Percentiles rank a stretch among this genome's conserved stretches.
Evolutionary conservation across 192 early-diverging fungal genomes (phyloP).

Genomic region (Dissophora ornata): DNA sequence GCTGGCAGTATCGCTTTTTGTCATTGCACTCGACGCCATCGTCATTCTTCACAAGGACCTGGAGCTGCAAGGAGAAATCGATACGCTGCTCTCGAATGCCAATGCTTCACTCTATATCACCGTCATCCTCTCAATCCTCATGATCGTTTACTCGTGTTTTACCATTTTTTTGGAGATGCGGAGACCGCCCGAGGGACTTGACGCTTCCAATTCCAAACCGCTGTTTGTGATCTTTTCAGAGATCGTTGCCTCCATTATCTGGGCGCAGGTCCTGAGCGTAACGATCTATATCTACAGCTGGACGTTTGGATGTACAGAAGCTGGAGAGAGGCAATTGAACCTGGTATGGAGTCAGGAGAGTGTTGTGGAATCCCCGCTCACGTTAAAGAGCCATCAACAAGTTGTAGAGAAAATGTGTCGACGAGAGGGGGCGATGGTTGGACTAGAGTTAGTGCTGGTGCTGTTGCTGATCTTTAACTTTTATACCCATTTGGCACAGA

Average conservation of each 20-base stretch:
- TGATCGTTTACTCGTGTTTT: constrained; percentile 31
- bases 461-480: constrained; percentile 46
- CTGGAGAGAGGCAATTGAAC: not conserved
- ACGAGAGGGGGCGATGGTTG: constrained; percentile 26
- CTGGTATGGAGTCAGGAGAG: constrained; percentile 10
- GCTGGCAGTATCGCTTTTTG: constrained; percentile 8
- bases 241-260: constrained; percentile 31
- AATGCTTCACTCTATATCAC: constrained; percentile 19
- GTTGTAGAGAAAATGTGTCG: constrained; percentile 18
- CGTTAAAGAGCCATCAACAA: not conserved
- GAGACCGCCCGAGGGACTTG: constrained; percentile 31
- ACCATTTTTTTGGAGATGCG: constrained; percentile 28
- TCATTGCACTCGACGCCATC: constrained; percentile 20
- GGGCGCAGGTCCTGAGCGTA: constrained; percentile 43
- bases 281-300: constrained; percentile 33
- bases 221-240: constrained; percentile 40
- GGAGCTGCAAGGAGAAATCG: not conserved
- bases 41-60: not conserved
- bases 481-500: constrained; percentile 42
- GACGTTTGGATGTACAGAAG: constrained; percentile 27
- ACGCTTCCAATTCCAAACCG: constrained; percentile 30
- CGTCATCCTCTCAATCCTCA: constrained; percentile 18
- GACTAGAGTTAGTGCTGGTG: constrained; percentile 24
- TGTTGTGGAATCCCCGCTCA: too few relatives aligned
- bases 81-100: constrained; percentile 13